Conservation (phyloP, 2,329 filamentous ascomycete species). For the Ilyonectria destructans region DNA sequence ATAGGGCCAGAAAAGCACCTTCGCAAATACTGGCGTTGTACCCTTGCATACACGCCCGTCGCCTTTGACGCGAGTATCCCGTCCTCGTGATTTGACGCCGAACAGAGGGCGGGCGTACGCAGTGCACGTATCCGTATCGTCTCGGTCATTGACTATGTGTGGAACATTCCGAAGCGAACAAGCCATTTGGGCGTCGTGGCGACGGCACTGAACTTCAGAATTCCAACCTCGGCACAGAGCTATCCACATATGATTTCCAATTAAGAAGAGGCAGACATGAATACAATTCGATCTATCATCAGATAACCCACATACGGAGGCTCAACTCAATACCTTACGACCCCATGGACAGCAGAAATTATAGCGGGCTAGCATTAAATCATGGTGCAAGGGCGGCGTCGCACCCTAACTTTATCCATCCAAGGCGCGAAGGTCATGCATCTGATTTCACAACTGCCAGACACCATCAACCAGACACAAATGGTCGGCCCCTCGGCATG, state of each 20-base stretch:
- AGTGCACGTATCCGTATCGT: conserved; percentile 5
- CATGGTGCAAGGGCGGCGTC: conserved; percentile 15
- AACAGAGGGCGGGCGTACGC: background rate
- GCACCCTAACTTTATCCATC: conserved; percentile 9
- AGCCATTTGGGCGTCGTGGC: background rate
- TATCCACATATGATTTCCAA: background rate
- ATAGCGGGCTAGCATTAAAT: background rate
- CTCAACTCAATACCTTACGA: background rate
- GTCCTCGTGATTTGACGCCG: background rate
- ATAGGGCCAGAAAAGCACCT: background rate
- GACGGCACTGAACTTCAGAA: background rate
- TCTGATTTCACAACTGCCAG: conserved; percentile 11
- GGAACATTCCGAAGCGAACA: background rate
- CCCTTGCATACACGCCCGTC: background rate
- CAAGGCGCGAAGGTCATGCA: background rate
- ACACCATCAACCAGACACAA: conserved; percentile 9
- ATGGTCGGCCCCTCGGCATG: background rate
- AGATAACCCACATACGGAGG: conserved; percentile 9
- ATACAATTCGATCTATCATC: background rate
- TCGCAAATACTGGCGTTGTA: background rate
- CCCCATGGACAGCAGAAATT: background rate
- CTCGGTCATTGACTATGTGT: background rate
- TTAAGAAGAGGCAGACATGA: background rate
- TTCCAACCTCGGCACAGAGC: background rate
- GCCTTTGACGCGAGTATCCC: background rate